Evolutionary conservation across 331 rosid genomes (phyloP), one percentile per base, ranked within the genome.

Genomic region (Quercus lobata): DNA sequence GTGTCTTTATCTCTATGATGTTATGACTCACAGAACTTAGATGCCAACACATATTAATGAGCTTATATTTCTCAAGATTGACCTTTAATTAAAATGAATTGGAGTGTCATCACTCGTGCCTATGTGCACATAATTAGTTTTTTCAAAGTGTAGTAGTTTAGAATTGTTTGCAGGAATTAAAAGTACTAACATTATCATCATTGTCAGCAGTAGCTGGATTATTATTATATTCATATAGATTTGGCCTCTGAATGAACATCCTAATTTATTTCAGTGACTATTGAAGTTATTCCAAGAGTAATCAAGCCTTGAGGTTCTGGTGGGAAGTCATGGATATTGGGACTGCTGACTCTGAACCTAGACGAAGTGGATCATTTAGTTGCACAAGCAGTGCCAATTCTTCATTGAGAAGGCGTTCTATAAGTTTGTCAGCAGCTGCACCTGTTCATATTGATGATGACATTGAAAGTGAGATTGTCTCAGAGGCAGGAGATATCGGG

Each of bases 401-500:
- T 74, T 90, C 93, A 6, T 79, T 79, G 4, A 85, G 92, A 69
- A 87, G 83, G 76, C 84, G 79, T 58, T 92, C 97, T 3, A 71
- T 89, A 18, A 86, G 90, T 73, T 73, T 85, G 15, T 79, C 91
- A 17, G 85, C 85, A 55, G 78, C 76, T 58, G 72, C 30, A 10
- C 86, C 84, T 52, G 54, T 74, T 34, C 84, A 63, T 25, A 52
- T 71, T 53, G 92, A 86, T 25, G 74, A 85, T 72, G 85, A 84
- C 44, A 78, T 21, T 27, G 92, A 86, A 46, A 66, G 73, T 16
- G 98, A 84, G 53, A 73, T 52, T 68, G 94, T 89, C 63, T 91
- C 99, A 35, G 94, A 95, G 86, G 98, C 92, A 4, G 99, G 99
- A n/a, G 99, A 95, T 56, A 90, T 91, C 19, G 97, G 99, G 22